Conservation (phyloP, 306 rosid genomes). For the Senna tora region DNA sequence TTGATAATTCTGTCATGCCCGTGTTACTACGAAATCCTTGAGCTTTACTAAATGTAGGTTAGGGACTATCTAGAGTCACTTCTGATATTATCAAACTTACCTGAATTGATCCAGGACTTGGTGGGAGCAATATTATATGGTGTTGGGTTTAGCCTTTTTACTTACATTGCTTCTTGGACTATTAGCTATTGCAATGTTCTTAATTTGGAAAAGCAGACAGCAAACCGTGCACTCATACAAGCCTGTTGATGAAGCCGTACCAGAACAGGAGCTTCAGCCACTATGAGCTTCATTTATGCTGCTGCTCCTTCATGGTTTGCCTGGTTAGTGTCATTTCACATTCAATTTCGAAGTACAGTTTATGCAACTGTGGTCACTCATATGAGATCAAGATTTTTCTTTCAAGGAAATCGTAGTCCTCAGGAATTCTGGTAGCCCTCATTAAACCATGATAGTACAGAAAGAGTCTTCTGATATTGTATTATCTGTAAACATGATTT, state of each 20-base stretch:
- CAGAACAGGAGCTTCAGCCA: slow-evolving; percentile 94
- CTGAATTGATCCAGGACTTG: slow-evolving; percentile 60
- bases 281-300: slow-evolving; percentile 49
- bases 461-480: slow-evolving; percentile 39
- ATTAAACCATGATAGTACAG: slow-evolving; percentile 36
- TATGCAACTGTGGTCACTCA: slow-evolving; percentile 30
- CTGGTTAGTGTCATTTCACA: slow-evolving; percentile 35
- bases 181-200: slow-evolving; percentile 57
- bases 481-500: slow-evolving; percentile 46
- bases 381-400: slow-evolving; percentile 47
- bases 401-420: slow-evolving; percentile 34
- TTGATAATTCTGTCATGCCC: background rate
- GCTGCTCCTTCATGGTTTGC: slow-evolving; percentile 38
- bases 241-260: slow-evolving; percentile 64
- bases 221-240: slow-evolving; percentile 57
- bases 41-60: background rate
- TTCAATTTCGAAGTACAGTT: slow-evolving; percentile 39
- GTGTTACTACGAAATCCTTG: background rate
- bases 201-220: slow-evolving; percentile 66
- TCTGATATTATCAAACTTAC: slow-evolving; percentile 27
- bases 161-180: slow-evolving; percentile 55
- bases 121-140: slow-evolving; percentile 58
- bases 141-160: slow-evolving; percentile 49
- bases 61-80: slow-evolving; percentile 16
- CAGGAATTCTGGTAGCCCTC: slow-evolving; percentile 26